Conservation (phyloP, 2,329 filamentous ascomycete genomes). For the Aschersonia sp. region DNA sequence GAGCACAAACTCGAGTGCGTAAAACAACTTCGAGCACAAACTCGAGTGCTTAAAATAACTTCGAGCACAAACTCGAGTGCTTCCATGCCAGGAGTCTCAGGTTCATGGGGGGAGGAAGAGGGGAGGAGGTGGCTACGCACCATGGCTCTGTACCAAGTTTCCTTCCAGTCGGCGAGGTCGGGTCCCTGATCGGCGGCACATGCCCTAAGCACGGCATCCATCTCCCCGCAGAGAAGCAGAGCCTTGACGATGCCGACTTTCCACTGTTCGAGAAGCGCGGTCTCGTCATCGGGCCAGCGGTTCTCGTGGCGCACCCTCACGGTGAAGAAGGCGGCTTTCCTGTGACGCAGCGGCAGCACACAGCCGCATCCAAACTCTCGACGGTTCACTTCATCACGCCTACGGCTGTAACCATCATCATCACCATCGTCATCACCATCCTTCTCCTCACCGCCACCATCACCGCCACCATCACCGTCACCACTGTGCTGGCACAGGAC, state of each 20-base stretch:
- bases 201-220: slow-evolving; percentile 8
- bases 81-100: no score
- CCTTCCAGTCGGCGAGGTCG: background rate
- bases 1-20: no score
- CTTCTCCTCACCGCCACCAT: no score
- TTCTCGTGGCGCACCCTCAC: background rate
- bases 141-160: background rate
- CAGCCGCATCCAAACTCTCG: background rate
- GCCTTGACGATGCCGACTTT: slow-evolving; percentile 9
- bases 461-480: no score
- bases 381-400: no score
- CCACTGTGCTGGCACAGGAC: background rate
- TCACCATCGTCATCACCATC: no score
- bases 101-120: no score
- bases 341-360: background rate
- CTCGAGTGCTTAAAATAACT: no score
- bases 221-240: slow-evolving; percentile 9
- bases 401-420: no score
- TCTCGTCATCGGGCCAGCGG: background rate
- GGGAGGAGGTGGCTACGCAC: no score
- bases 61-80: no score
- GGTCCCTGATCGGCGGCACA: slow-evolving; percentile 1
- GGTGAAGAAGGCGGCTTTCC: background rate
- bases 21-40: no score
- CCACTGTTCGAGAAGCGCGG: background rate